These are phyloP conservation scores for Metschnikowia amazonensis DNA, from an alignment of 805 yeast species.

Conservation along the genomic window DNA sequence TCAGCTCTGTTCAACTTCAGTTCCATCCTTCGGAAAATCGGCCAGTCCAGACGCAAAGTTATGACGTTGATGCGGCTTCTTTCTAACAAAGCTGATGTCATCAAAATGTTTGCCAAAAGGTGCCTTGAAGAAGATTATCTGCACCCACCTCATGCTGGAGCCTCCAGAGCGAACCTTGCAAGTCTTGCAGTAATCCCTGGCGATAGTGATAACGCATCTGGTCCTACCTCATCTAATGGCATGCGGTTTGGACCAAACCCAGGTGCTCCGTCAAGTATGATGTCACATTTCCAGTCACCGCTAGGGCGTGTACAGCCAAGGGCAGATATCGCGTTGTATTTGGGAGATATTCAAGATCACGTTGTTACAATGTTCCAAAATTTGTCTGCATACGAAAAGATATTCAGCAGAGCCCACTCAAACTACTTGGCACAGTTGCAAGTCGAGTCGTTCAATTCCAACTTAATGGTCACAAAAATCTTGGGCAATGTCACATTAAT, in stretches of 20 bases:
- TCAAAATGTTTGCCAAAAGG: constrained; percentile 92
- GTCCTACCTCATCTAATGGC: constrained; percentile 22
- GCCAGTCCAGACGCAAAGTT: constrained; percentile 84
- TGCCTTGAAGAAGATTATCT: constrained; percentile 67
- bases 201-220: constrained; percentile 1
- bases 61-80: constrained; percentile 89
- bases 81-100: constrained; percentile 93
- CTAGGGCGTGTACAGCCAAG: constrained; percentile 54
- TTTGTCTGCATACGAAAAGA: constrained; percentile 84
- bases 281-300: constrained; percentile 19
- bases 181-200: constrained; percentile 11
- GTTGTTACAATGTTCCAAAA: constrained; percentile 94
- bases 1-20: constrained; percentile 73
- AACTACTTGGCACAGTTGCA: constrained; percentile 92
- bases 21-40: constrained; percentile 74
- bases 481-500: constrained; percentile 83
- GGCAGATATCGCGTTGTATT: constrained; percentile 84
- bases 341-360: constrained; percentile 97
- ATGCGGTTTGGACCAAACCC: constrained; percentile 36
- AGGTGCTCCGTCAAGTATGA: constrained; percentile 27
- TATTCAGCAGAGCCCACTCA: constrained; percentile 85
- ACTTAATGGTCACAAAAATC: constrained; percentile 80
- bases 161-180: constrained; percentile 19
- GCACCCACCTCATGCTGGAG: constrained; percentile 11
- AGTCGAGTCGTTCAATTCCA: constrained; percentile 85